Conservation (phyloP, 805 yeast species). For the Starmera dryadoides region DNA sequence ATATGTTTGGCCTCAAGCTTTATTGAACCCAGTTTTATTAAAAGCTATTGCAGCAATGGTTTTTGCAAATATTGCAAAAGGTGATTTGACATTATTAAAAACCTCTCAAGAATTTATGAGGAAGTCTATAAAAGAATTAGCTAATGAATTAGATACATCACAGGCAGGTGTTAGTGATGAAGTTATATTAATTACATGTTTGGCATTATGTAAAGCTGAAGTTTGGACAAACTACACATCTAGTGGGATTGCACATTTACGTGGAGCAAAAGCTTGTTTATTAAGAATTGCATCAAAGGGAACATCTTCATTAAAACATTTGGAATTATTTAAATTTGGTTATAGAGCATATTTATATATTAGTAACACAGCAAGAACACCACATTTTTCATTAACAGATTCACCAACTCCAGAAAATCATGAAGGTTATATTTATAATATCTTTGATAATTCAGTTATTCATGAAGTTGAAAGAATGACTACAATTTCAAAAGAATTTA, state of each 20-base stretch:
- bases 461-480: not conserved
- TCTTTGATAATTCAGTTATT: conserved; percentile 5
- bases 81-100: conserved; percentile 35
- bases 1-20: conserved; percentile 47
- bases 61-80: conserved; percentile 47
- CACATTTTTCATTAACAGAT: conserved; percentile 41
- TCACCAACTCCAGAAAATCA: conserved; percentile 10
- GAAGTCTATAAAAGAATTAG: conserved; percentile 49
- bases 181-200: conserved; percentile 58
- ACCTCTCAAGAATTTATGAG: conserved; percentile 54
- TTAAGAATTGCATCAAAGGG: conserved; percentile 29
- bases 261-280: conserved; percentile 59
- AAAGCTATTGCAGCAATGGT: conserved; percentile 65
- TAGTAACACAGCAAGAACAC: conserved; percentile 61
- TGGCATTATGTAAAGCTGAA: conserved; percentile 57
- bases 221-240: conserved; percentile 63
- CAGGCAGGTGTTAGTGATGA: conserved; percentile 51
- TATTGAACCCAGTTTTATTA: conserved; percentile 47
- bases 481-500: not conserved
- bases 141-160: conserved; percentile 15
- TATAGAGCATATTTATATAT: conserved; percentile 63
- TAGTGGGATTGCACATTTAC: conserved; percentile 61
- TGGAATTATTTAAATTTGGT: conserved; percentile 25
- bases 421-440: conserved; percentile 7
- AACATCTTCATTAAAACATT: conserved; percentile 5